A percentile compares a stretch with the other conserved stretches of the same genome.
Conservation (phyloP, 1,284 basidiomycete genomes). For the Puccinia novopanici region DNA sequence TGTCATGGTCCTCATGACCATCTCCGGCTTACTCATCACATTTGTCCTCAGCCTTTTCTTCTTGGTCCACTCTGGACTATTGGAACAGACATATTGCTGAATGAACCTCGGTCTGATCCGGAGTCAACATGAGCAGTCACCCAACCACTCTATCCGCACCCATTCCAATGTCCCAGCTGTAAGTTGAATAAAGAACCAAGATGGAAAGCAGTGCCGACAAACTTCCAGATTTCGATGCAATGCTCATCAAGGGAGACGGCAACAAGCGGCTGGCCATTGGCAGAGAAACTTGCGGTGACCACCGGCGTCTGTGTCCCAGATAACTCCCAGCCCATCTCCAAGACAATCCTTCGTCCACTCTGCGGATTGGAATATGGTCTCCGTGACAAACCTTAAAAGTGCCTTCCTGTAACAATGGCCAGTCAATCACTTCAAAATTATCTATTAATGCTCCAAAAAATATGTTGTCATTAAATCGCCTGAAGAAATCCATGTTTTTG, state of each 20-base stretch:
- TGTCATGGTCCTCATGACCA: constrained; percentile 40
- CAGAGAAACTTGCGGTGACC: constrained; percentile 81
- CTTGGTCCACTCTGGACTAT: too few relatives aligned
- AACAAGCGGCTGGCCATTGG: constrained; percentile 84
- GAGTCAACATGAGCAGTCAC: constrained; percentile 33
- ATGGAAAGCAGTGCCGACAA: constrained; percentile 62
- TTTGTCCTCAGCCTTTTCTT: too few relatives aligned
- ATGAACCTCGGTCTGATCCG: constrained; percentile 58
- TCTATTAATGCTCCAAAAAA: too few relatives aligned
- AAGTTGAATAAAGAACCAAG: constrained; percentile 12
- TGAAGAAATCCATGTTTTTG: too few relatives aligned
- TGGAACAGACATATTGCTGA: too few relatives aligned
- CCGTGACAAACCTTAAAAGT: too few relatives aligned
- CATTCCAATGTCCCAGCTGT: constrained; percentile 71
- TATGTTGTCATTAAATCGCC: too few relatives aligned
- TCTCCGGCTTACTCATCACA: constrained; percentile 36
- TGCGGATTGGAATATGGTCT: too few relatives aligned
- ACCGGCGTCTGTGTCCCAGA: constrained; percentile 73
- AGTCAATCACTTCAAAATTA: too few relatives aligned
- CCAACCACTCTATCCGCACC: constrained; percentile 77
- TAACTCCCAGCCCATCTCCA: too few relatives aligned
- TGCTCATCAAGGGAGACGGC: constrained; percentile 80
- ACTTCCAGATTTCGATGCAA: constrained; percentile 59
- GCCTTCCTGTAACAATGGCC: too few relatives aligned
- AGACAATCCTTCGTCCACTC: too few relatives aligned